A percentile compares a stretch with the other conserved stretches of the same genome.
These are phyloP conservation scores for Ascochyta koolunga DNA, from an alignment of 2,329 filamentous ascomycete species.

Conservation along the genomic window DNA sequence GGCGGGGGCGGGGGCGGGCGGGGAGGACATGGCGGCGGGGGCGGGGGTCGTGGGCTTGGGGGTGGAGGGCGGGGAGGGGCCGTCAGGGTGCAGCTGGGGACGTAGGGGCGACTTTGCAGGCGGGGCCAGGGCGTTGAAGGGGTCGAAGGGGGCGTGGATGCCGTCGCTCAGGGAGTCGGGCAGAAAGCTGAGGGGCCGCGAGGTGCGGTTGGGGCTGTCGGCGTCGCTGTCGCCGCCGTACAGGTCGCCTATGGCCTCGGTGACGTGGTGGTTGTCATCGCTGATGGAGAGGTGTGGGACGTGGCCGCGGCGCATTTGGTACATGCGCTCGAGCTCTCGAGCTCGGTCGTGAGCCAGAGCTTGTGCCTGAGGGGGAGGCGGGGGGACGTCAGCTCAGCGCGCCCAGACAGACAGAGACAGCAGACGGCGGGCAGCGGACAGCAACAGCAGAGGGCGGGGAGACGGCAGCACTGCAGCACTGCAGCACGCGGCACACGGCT, in stretches of 20 bases:
- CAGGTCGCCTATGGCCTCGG: conserved; percentile 88
- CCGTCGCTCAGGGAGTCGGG: conserved; percentile 60
- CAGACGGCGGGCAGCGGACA: no score
- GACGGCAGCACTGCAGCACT: no score
- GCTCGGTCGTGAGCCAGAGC: conserved; percentile 50
- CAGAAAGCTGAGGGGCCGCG: conserved; percentile 78
- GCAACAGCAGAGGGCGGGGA: no score
- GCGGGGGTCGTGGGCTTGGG: conserved; percentile 4
- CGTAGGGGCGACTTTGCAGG: conserved; percentile 51
- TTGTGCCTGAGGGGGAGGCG: conserved; percentile 41
- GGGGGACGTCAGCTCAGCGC: conserved; percentile 34
- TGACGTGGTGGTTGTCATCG: conserved; percentile 92
- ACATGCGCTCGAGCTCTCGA: conserved; percentile 54
- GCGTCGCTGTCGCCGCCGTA: conserved; percentile 81
- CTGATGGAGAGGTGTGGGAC: conserved; percentile 72
- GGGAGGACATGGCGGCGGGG: conserved; percentile 5
- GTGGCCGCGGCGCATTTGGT: conserved; percentile 63
- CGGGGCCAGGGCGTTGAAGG: conserved; percentile 43
- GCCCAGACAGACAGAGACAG: not conserved
- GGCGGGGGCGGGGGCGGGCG: conserved; percentile 19
- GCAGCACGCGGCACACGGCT: no score
- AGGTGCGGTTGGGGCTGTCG: conserved; percentile 56
- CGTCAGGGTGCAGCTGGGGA: conserved; percentile 44
- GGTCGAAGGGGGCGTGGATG: conserved; percentile 45
- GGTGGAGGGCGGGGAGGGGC: conserved; percentile 5